Percentiles rank a stretch among this genome's conserved stretches.
phyloP scores from a whole-genome alignment of 2,329 filamentous ascomycete genomes.

The Xylariaceae sp. region DNA sequence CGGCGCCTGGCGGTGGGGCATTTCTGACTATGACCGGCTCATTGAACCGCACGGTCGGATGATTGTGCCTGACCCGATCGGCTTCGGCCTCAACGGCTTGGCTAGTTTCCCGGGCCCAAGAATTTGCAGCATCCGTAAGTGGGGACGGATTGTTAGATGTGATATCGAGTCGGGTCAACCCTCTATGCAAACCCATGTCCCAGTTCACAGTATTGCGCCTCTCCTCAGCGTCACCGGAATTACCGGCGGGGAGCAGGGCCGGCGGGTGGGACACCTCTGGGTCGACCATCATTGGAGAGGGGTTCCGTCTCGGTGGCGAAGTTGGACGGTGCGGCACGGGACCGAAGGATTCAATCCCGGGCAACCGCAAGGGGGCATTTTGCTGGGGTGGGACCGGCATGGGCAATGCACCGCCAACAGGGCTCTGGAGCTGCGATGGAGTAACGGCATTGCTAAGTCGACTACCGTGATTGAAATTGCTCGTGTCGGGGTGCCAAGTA shows the following conservation, averaged over 20 bases:
- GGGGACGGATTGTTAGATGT: slow-evolving; percentile 51
- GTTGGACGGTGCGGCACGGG: slow-evolving; percentile 66
- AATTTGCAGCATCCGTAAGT: slow-evolving; percentile 53
- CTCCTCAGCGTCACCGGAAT: slow-evolving; percentile 46
- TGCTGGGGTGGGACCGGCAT: slow-evolving; percentile 49
- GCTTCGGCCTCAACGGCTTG: slow-evolving; percentile 58
- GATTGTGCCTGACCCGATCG: slow-evolving; percentile 51
- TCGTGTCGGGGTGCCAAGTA: slow-evolving; percentile 87
- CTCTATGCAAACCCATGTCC: slow-evolving; percentile 68
- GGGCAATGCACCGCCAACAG: slow-evolving; percentile 54
- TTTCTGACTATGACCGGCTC: slow-evolving; percentile 43
- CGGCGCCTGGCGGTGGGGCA: slow-evolving; percentile 18
- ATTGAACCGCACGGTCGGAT: slow-evolving; percentile 59
- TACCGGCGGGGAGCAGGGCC: slow-evolving; percentile 35
- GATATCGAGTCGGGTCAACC: slow-evolving; percentile 69
- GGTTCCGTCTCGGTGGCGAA: slow-evolving; percentile 65
- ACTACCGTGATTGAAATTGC: slow-evolving; percentile 68
- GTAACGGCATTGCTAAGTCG: slow-evolving; percentile 76
- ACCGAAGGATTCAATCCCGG: slow-evolving; percentile 91
- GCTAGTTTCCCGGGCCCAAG: slow-evolving; percentile 61
- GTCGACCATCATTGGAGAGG: slow-evolving; percentile 81
- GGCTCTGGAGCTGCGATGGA: slow-evolving; percentile 60
- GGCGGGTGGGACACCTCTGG: slow-evolving; percentile 45
- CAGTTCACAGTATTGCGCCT: slow-evolving; percentile 59
- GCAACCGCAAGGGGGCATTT: slow-evolving; percentile 69